Conservation (phyloP, 2,329 filamentous ascomycete species). For the Thelonectria olida region DNA sequence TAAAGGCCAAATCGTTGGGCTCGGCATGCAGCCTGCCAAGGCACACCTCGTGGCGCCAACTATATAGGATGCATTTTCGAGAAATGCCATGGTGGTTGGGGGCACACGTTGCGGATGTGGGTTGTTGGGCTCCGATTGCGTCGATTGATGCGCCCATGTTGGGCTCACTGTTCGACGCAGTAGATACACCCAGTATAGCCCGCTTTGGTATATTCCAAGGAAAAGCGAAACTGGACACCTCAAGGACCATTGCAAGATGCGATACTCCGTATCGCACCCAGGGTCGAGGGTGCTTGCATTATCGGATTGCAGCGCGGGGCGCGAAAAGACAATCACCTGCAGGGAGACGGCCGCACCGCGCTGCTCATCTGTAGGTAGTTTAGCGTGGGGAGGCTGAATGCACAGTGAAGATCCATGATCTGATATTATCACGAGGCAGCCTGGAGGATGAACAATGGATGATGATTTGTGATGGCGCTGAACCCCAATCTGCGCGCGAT, state of each 20-base stretch:
- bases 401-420: neutral
- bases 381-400: neutral
- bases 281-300: conserved; percentile 6
- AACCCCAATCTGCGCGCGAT: neutral
- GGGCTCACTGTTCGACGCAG: no score
- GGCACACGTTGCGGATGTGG: neutral
- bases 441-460: neutral
- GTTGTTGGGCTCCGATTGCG: neutral
- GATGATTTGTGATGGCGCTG: neutral
- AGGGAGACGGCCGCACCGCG: conserved; percentile 1
- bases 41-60: conserved; percentile 14
- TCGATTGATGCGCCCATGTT: neutral
- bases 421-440: neutral
- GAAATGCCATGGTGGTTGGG: conserved; percentile 14
- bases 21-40: neutral
- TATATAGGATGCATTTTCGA: conserved; percentile 24
- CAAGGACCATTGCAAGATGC: no score
- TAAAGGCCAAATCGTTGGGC: neutral
- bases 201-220: neutral
- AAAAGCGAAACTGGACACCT: neutral
- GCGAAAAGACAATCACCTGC: conserved; percentile 4
- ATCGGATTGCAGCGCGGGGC: conserved; percentile 10
- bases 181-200: no score
- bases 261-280: neutral
- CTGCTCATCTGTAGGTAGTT: neutral